Conservation (phyloP, 441 rosid species). For the Populus hybrid region DNA sequence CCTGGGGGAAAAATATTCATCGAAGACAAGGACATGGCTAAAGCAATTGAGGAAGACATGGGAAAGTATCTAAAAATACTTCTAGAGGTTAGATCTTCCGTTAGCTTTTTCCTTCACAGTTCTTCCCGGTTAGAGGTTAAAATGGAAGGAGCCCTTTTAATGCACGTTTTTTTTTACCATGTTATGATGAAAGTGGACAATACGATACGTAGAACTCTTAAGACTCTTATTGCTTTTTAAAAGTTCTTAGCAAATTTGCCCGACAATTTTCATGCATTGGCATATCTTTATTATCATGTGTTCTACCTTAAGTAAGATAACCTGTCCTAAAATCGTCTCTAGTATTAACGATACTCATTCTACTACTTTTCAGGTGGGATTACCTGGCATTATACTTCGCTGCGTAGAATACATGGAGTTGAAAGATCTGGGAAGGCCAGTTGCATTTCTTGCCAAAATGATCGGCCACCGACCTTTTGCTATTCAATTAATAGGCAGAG, state of each 20-base stretch:
- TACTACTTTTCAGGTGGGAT: slow-evolving; percentile 65
- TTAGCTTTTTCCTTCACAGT: background rate
- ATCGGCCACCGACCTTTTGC: slow-evolving; percentile 74
- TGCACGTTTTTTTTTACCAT: background rate
- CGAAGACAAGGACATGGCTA: slow-evolving; percentile 77
- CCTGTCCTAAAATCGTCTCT: background rate
- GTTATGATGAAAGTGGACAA: background rate
- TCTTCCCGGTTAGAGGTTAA: background rate
- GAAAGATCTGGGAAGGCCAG: slow-evolving; percentile 78
- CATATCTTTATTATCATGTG: background rate
- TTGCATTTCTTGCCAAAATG: slow-evolving; percentile 96
- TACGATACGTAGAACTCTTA: background rate
- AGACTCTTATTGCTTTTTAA: background rate
- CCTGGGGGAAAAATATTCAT: slow-evolving; percentile 71
- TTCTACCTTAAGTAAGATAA: background rate
- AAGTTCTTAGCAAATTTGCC: background rate
- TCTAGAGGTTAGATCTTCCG: slow-evolving; percentile 58
- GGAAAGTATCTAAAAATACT: slow-evolving; percentile 80
- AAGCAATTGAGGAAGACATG: slow-evolving; percentile 88
- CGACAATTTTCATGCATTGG: background rate
- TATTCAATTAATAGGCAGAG: slow-evolving; percentile 79
- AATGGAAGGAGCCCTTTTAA: background rate
- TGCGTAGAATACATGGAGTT: slow-evolving; percentile 80
- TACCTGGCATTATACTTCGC: slow-evolving; percentile 60
- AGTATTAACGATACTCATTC: background rate